Evolutionary conservation across 2,329 filamentous ascomycete species (phyloP).

Genomic region (Aspergillus sp.): DNA sequence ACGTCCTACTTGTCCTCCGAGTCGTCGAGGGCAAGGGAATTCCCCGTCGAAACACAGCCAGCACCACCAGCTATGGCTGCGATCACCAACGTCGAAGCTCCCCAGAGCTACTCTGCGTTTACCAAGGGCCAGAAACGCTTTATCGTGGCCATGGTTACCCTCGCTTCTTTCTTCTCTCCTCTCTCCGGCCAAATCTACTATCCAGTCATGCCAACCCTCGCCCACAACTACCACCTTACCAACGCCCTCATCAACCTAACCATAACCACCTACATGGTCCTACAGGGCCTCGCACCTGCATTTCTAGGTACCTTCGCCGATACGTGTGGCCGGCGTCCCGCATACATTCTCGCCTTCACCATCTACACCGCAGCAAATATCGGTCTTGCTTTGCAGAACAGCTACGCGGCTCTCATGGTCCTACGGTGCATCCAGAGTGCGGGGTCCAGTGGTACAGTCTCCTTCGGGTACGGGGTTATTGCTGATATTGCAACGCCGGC

Average conservation of each 20-base stretch:
- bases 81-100: neutral
- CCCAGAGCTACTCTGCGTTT: constrained; percentile 30
- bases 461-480: constrained; percentile 69
- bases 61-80: neutral
- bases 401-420: constrained; percentile 35
- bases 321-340: constrained; percentile 60
- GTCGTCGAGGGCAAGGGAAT: neutral
- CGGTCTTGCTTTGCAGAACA: constrained; percentile 37
- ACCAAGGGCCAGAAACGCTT: constrained; percentile 32
- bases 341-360: constrained; percentile 58
- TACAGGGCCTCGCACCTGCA: constrained; percentile 62
- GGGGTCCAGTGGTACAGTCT: constrained; percentile 67
- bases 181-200: constrained; percentile 33
- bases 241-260: constrained; percentile 47
- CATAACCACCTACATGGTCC: constrained; percentile 54
- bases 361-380: constrained; percentile 41
- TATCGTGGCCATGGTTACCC: constrained; percentile 39
- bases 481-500: constrained; percentile 68
- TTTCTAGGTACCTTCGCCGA: constrained; percentile 65
- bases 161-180: constrained; percentile 40
- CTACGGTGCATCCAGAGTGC: constrained; percentile 39
- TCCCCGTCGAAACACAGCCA: neutral
- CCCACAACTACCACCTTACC: constrained; percentile 40
- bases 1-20: neutral
- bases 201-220: constrained; percentile 32